Percentiles rank a stretch among this genome's conserved stretches.
phyloP scores from a whole-genome alignment of 2,329 filamentous ascomycete species.

The Trichoderma atroviride region DNA sequence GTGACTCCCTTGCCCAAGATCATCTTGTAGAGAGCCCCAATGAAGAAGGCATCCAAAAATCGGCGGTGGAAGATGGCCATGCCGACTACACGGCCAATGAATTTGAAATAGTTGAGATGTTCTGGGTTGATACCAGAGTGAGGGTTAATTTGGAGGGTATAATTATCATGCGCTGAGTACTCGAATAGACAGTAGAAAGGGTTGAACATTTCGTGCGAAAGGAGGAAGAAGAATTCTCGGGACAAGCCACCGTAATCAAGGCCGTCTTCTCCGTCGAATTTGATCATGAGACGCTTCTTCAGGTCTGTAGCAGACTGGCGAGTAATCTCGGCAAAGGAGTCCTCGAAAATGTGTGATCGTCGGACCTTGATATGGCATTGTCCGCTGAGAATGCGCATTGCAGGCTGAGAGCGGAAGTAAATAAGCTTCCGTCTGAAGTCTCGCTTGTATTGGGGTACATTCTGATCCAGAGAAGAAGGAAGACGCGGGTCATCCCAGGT shows the following conservation, averaged over 20 bases:
- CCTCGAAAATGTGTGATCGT: conserved; percentile 95
- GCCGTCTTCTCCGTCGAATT: conserved; percentile 98
- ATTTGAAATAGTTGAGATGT: conserved; percentile 99
- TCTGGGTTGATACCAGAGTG: conserved; percentile 99
- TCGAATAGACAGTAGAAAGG: conserved; percentile 99
- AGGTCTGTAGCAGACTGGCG: conserved; percentile 91
- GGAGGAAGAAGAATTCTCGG: conserved; percentile 97
- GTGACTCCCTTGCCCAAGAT: conserved; percentile 90
- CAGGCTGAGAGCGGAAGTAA: conserved; percentile 98
- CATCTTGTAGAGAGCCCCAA: conserved; percentile 99
- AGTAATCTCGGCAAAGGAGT: conserved; percentile 98
- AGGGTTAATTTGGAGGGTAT: conserved; percentile 98
- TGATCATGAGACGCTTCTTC: conserved; percentile 99
- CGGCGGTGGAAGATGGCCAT: conserved; percentile 96
- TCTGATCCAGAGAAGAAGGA: conserved; percentile 94
- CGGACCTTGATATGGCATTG: conserved; percentile 98
- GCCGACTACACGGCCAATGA: conserved; percentile 95
- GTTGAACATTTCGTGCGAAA: conserved; percentile 99
- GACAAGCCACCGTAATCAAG: conserved; percentile 97
- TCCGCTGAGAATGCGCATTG: conserved; percentile 89
- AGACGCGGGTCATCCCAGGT: conserved; percentile 98
- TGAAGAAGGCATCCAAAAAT: conserved; percentile 98
- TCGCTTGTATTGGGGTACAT: conserved; percentile 98
- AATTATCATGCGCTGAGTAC: conserved; percentile 99
- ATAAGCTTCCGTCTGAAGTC: conserved; percentile 98